These are phyloP conservation scores for Syzygium oleosum DNA, from an alignment of 345 rosid species.

Conservation along the genomic window DNA sequence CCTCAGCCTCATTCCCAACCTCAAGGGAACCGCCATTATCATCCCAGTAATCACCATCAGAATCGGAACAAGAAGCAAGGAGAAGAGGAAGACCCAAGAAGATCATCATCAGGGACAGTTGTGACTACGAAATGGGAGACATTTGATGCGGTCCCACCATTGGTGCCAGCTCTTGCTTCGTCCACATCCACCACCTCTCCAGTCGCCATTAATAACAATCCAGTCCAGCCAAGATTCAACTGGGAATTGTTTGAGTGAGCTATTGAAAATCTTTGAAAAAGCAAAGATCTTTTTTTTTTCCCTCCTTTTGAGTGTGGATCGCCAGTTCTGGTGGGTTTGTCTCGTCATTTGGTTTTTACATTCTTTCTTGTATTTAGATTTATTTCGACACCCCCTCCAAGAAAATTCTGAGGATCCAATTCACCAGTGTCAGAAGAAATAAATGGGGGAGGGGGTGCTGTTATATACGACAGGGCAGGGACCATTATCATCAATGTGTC, in stretches of 20 bases:
- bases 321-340: conserved; percentile 33
- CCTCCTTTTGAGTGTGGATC: conserved; percentile 40
- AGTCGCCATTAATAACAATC: conserved; percentile 1
- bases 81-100: conserved; percentile 7
- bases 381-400: conserved; percentile 22
- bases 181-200: conserved; percentile 13
- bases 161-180: conserved; percentile 24
- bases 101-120: conserved; percentile 43
- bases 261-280: background rate
- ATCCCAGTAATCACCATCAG: conserved; percentile 30
- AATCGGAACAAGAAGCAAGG: conserved; percentile 5
- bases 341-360: conserved; percentile 35
- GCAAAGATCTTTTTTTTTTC: conserved; percentile 2
- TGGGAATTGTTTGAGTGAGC: conserved; percentile 84
- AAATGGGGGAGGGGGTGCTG: background rate
- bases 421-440: background rate
- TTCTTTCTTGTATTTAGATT: conserved; percentile 90
- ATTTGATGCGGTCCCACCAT: conserved; percentile 46
- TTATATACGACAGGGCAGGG: background rate
- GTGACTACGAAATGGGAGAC: conserved; percentile 94
- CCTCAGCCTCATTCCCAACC: conserved; percentile 19
- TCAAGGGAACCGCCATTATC: conserved; percentile 14
- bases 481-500: background rate
- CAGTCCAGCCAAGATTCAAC: conserved; percentile 57
- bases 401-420: background rate